Evolutionary conservation across 371 early-diverging fungal genomes (phyloP).

Genomic region (Rhizopus arrhizus): DNA sequence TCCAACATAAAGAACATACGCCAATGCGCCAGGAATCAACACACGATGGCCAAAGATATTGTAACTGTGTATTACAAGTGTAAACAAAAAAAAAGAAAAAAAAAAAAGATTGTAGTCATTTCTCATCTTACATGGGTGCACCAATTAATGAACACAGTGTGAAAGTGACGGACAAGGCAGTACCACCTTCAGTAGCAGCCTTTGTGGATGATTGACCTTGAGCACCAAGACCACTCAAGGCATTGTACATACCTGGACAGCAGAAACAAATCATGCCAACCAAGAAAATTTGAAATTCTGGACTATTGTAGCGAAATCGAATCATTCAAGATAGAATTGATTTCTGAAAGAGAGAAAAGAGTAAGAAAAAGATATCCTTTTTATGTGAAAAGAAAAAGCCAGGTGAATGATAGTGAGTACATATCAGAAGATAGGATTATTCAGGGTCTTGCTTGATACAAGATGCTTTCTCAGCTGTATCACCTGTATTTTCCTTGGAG

Average conservation of each 20-base stretch:
- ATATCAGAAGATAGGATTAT: constrained; percentile 11
- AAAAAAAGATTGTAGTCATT: constrained; percentile 14
- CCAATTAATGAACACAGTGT: constrained; percentile 68
- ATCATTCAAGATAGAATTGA: constrained; percentile 17
- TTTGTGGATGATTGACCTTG: constrained; percentile 57
- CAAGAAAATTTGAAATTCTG: constrained; percentile 65
- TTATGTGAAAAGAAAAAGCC: not conserved
- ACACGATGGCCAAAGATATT: constrained; percentile 61
- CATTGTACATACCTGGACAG: constrained; percentile 88
- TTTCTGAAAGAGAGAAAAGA: constrained; percentile 1
- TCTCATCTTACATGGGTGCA: constrained; percentile 54
- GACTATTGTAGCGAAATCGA: constrained; percentile 52
- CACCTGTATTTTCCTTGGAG: no score
- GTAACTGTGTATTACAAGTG: constrained; percentile 24
- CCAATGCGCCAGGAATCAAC: constrained; percentile 55
- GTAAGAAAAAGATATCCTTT: constrained; percentile 8
- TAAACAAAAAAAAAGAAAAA: no score
- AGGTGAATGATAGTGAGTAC: no score
- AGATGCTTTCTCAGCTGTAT: no score
- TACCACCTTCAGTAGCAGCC: constrained; percentile 65
- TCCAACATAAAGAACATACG: constrained; percentile 61
- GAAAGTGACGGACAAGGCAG: constrained; percentile 69
- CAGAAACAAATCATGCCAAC: constrained; percentile 77
- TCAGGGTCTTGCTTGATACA: constrained; percentile 25
- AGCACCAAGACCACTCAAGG: constrained; percentile 59